Percentiles rank a stretch among this genome's conserved stretches.
Conservation (phyloP, 768 basidiomycete genomes). For the Dictyophora rubrovolvata region DNA sequence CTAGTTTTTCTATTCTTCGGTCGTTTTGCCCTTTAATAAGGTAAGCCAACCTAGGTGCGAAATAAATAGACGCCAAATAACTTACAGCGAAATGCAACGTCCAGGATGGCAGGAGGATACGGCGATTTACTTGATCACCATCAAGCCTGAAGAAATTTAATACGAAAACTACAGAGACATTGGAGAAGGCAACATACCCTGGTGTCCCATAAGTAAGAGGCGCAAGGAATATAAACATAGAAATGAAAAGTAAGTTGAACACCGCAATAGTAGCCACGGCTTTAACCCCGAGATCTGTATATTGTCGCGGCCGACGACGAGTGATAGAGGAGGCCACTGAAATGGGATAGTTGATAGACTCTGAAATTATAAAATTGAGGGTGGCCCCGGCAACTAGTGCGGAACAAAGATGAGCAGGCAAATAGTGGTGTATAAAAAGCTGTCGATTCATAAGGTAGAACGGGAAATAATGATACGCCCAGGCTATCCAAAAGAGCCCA, state of each 20-base stretch:
- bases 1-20: background rate
- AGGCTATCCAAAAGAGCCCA: slow-evolving; percentile 90
- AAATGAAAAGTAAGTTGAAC: slow-evolving; percentile 51
- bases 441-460: slow-evolving; percentile 98
- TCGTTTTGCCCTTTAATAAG: background rate
- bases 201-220: slow-evolving; percentile 96
- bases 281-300: slow-evolving; percentile 67
- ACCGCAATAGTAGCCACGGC: slow-evolving; percentile 55
- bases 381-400: slow-evolving; percentile 88
- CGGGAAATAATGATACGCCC: slow-evolving; percentile 92
- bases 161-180: slow-evolving; percentile 9
- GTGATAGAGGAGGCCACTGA: slow-evolving; percentile 66
- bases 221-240: slow-evolving; percentile 63
- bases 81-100: slow-evolving; percentile 84
- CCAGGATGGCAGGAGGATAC: slow-evolving; percentile 81
- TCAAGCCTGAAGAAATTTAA: slow-evolving; percentile 47
- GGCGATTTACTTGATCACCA: slow-evolving; percentile 74
- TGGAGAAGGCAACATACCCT: slow-evolving; percentile 48
- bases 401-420: slow-evolving; percentile 91
- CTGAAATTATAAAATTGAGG: slow-evolving; percentile 81
- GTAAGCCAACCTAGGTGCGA: background rate
- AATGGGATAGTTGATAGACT: slow-evolving; percentile 85
- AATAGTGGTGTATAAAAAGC: slow-evolving; percentile 94
- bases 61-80: background rate
- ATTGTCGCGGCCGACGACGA: slow-evolving; percentile 38